A percentile compares a stretch with the other conserved stretches of the same genome.
Evolutionary conservation across 495 filamentous ascomycete genomes (phyloP).

Genomic region (Hypoxylon subgilvum): DNA sequence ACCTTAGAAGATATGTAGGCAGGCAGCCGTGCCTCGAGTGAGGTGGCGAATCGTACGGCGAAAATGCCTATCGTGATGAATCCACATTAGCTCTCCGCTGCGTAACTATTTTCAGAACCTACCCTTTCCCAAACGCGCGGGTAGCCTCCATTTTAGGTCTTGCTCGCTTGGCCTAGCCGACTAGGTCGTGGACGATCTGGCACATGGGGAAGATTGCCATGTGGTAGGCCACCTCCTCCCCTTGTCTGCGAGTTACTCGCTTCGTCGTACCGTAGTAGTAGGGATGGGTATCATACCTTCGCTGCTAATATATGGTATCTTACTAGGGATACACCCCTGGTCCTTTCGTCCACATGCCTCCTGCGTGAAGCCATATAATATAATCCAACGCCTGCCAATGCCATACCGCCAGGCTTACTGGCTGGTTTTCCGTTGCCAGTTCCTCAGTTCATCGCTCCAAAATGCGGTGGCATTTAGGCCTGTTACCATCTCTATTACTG

Average conservation of each 20-base stretch:
- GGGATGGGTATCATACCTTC: slow-evolving; percentile 29
- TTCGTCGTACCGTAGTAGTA: slow-evolving; percentile 24
- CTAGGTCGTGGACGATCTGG: slow-evolving; percentile 15
- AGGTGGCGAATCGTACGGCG: slow-evolving; percentile 21
- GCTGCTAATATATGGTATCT: slow-evolving; percentile 7
- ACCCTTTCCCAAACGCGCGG: slow-evolving; percentile 13
- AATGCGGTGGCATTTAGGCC: slow-evolving; percentile 35
- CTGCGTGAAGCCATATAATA: slow-evolving; percentile 30
- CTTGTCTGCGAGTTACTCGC: too few species aligned
- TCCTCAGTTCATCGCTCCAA: slow-evolving; percentile 18
- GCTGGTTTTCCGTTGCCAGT: slow-evolving; percentile 21
- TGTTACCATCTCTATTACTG: slow-evolving; percentile 28
- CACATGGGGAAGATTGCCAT: slow-evolving; percentile 18
- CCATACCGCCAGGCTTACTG: slow-evolving; percentile 11
- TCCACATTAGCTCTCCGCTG: slow-evolving; percentile 14
- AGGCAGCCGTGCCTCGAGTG: neutral
- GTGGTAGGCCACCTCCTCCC: too few species aligned
- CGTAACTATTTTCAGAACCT: slow-evolving; percentile 24
- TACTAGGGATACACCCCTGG: slow-evolving; percentile 10
- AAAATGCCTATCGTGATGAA: slow-evolving; percentile 10
- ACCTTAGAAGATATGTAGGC: too few species aligned
- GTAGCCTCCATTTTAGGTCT: slow-evolving; percentile 34
- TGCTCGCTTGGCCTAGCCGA: slow-evolving; percentile 8
- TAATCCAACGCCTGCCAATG: slow-evolving; percentile 22
- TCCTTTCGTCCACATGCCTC: slow-evolving; percentile 15